Percentiles rank a stretch among this genome's conserved stretches.
phyloP scores from a whole-genome alignment of 129 eudicot genomes.

The Artemisia argyi region DNA sequence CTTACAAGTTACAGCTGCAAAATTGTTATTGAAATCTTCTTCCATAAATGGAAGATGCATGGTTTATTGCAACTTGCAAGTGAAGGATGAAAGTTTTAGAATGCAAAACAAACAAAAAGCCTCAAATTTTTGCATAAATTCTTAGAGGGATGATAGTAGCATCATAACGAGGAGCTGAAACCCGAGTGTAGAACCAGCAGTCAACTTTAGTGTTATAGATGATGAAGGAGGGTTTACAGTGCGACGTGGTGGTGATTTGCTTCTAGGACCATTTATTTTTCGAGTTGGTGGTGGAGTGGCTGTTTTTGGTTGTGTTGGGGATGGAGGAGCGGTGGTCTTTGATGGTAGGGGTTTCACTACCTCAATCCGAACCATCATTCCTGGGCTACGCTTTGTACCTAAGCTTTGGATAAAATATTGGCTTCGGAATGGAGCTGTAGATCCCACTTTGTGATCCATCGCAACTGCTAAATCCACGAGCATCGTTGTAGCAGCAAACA shows the following conservation, averaged over 20 bases:
- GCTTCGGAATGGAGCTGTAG: background rate
- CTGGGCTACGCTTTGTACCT: too few species aligned
- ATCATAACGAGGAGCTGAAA: slow-evolving; percentile 35
- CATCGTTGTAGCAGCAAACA: slow-evolving; percentile 26
- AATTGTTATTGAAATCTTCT: too few species aligned
- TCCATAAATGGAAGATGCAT: background rate
- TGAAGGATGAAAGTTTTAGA: background rate
- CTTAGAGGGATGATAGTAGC: slow-evolving; percentile 31
- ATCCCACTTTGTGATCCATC: slow-evolving; percentile 49
- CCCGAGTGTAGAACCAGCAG: slow-evolving; percentile 32
- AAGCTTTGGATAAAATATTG: too few species aligned
- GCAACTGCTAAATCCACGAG: too few species aligned
- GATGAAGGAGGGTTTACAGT: slow-evolving; percentile 36
- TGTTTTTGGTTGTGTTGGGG: too few species aligned
- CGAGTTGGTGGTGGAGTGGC: background rate
- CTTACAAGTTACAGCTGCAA: too few species aligned
- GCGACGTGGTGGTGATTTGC: background rate
- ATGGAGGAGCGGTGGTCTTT: too few species aligned
- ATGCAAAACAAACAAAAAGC: slow-evolving; percentile 18
- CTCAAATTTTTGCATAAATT: slow-evolving; percentile 7
- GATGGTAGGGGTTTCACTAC: slow-evolving; percentile 6
- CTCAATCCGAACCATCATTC: too few species aligned
- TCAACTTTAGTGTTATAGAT: slow-evolving; percentile 31
- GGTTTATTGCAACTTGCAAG: slow-evolving; percentile 9
- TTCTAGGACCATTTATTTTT: slow-evolving; percentile 27